A percentile compares a stretch with the other conserved stretches of the same genome.
These are phyloP conservation scores for Pachysandra terminalis DNA, from an alignment of 164 flowering plant species.

Conservation along the genomic window DNA sequence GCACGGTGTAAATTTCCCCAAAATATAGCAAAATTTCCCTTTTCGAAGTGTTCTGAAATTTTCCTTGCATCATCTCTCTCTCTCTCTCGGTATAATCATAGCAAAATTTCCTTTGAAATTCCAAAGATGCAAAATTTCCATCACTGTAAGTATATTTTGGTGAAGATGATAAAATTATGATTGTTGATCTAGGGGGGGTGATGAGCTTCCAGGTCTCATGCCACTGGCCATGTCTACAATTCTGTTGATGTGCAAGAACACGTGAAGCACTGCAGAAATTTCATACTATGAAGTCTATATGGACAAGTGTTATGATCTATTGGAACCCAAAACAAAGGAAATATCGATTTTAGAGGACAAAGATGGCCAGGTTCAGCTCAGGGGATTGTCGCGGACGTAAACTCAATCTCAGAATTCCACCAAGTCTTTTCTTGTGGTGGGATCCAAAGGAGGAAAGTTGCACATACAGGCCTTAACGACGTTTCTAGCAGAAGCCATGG, in stretches of 20 bases:
- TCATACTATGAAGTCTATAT: slow-evolving; percentile 94
- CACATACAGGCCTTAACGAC: slow-evolving; percentile 85
- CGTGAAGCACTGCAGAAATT: slow-evolving; percentile 48
- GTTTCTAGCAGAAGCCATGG: slow-evolving; percentile 98
- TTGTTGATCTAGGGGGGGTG: slow-evolving; percentile 60
- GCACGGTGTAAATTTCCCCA: no score
- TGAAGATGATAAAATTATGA: not conserved
- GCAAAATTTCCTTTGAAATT: no score
- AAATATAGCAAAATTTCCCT: no score
- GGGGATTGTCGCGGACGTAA: slow-evolving; percentile 65
- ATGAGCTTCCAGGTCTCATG: slow-evolving; percentile 75
- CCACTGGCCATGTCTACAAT: slow-evolving; percentile 63
- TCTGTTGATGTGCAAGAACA: slow-evolving; percentile 49
- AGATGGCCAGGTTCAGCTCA: slow-evolving; percentile 75
- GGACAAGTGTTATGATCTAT: slow-evolving; percentile 87
- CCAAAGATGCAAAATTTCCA: no score
- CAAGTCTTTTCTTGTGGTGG: slow-evolving; percentile 59
- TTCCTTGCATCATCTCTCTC: no score
- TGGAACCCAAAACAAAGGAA: slow-evolving; percentile 62
- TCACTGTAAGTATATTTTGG: no score
- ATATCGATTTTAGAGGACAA: slow-evolving; percentile 71
- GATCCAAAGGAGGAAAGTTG: slow-evolving; percentile 70
- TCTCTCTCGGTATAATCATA: no score
- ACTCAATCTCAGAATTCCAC: slow-evolving; percentile 61
- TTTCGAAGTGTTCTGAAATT: no score